Conservation (phyloP, 2,329 filamentous ascomycete species). For the Fusarium pseudonygamai region DNA sequence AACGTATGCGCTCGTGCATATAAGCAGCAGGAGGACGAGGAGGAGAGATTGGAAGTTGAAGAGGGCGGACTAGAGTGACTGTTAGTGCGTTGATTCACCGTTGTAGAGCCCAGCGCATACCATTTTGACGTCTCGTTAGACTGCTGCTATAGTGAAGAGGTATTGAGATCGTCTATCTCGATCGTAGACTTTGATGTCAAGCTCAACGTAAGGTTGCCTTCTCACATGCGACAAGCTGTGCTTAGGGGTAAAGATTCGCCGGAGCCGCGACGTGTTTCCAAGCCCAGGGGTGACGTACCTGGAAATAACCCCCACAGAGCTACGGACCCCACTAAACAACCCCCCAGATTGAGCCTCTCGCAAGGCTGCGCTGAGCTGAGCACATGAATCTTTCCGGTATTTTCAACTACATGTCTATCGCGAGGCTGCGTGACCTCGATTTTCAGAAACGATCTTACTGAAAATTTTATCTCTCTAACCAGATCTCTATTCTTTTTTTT, state of each 20-base stretch:
- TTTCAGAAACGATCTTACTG: not conserved
- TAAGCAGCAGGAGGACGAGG: slow-evolving; percentile 91
- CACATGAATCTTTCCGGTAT: slow-evolving; percentile 15
- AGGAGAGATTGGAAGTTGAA: slow-evolving; percentile 99
- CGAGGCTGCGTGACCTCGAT: slow-evolving; percentile 23
- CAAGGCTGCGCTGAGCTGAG: slow-evolving; percentile 25
- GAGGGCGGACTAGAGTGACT: slow-evolving; percentile 77
- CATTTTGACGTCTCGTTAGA: slow-evolving; percentile 37
- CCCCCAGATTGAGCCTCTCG: slow-evolving; percentile 28
- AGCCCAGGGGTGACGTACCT: slow-evolving; percentile 32
- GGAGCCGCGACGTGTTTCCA: slow-evolving; percentile 38
- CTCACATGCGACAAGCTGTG: slow-evolving; percentile 42
- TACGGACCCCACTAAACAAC: slow-evolving; percentile 27
- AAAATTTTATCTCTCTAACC: not conserved
- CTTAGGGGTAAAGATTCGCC: slow-evolving; percentile 53
- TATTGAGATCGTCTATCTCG: not conserved
- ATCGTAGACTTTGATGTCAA: not conserved
- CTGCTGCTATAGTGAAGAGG: not conserved
- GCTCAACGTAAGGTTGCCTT: slow-evolving; percentile 13
- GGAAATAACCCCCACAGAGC: slow-evolving; percentile 35
- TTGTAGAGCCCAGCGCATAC: slow-evolving; percentile 22
- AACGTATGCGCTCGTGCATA: slow-evolving; percentile 94
- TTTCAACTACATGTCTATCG: slow-evolving; percentile 34
- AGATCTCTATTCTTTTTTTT: not conserved
- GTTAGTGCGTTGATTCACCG: slow-evolving; percentile 18